Percentiles rank a stretch among this genome's conserved stretches.
Conservation (phyloP, 2,329 filamentous ascomycete genomes). For the Diaporthe amygdali region DNA sequence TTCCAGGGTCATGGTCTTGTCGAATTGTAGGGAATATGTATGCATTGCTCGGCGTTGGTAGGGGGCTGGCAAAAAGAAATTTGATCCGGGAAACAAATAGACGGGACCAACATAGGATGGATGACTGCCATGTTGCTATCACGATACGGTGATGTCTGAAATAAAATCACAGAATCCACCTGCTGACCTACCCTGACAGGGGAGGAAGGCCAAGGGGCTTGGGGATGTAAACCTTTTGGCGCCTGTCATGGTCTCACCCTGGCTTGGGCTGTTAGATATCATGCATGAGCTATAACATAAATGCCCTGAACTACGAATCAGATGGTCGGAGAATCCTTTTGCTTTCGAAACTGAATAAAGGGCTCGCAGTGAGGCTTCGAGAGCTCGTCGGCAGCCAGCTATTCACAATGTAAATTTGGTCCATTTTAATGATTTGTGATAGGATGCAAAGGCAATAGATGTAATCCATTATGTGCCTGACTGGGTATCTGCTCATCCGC, state of each 20-base stretch:
- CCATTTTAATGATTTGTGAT: background rate
- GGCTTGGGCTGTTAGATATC: no score
- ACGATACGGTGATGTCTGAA: background rate
- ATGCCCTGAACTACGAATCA: background rate
- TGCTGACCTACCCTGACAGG: no score
- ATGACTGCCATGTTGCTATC: background rate
- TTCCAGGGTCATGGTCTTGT: background rate
- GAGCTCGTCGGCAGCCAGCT: no score
- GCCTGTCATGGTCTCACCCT: background rate
- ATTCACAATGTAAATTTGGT: no score
- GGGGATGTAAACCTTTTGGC: background rate
- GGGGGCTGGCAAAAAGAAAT: conserved; percentile 14
- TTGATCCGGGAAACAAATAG: background rate
- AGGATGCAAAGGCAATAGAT: background rate
- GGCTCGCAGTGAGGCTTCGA: no score
- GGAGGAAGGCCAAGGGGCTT: background rate
- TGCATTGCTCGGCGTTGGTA: conserved; percentile 24
- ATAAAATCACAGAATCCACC: background rate
- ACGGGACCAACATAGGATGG: background rate
- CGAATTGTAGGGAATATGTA: conserved; percentile 27
- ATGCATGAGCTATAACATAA: background rate
- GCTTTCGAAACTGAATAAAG: background rate
- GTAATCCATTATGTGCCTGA: background rate
- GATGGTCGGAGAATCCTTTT: background rate
- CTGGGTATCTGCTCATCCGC: conserved; percentile 34